Evolutionary conservation across 305 asterid species (phyloP).

Genomic region (Rubia balearica): DNA sequence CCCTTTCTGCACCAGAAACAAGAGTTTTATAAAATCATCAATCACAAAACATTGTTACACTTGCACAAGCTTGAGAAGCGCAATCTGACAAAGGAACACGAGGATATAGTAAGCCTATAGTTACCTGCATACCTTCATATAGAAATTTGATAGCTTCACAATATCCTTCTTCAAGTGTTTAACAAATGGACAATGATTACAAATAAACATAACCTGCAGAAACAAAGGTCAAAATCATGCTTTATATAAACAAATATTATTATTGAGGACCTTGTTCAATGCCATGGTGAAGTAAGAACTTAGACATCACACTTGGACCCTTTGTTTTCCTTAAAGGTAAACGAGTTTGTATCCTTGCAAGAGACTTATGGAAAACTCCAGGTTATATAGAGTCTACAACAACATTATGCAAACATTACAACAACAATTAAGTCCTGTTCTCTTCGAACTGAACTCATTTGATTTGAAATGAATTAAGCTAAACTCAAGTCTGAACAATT

Average conservation of each 20-base stretch:
- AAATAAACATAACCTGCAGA: constrained; percentile 76
- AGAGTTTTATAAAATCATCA: not conserved
- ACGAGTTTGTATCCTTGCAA: not conserved
- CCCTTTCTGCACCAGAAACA: constrained; percentile 62
- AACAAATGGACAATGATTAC: constrained; percentile 93
- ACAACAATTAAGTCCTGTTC: too few relatives aligned
- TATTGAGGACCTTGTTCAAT: not conserved
- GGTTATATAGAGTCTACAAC: not conserved
- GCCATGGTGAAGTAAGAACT: not conserved
- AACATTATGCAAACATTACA: not conserved
- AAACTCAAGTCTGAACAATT: too few relatives aligned
- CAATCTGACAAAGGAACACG: constrained; percentile 5
- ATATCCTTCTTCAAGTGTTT: constrained; percentile 67
- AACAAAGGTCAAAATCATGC: not conserved
- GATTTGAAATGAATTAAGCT: too few relatives aligned
- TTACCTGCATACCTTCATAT: constrained; percentile 30
- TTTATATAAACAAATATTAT: not conserved
- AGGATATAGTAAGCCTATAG: constrained; percentile 10
- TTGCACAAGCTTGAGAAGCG: constrained; percentile 5
- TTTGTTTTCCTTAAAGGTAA: not conserved
- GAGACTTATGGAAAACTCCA: not conserved
- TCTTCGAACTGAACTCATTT: too few relatives aligned
- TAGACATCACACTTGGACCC: not conserved
- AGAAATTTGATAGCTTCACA: constrained; percentile 72
- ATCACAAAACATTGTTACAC: not conserved